Evolutionary conservation across 1,284 basidiomycete genomes (phyloP), one percentile per base, ranked within the genome.

Genomic region (Cutaneotrichosporon arboriforme): DNA sequence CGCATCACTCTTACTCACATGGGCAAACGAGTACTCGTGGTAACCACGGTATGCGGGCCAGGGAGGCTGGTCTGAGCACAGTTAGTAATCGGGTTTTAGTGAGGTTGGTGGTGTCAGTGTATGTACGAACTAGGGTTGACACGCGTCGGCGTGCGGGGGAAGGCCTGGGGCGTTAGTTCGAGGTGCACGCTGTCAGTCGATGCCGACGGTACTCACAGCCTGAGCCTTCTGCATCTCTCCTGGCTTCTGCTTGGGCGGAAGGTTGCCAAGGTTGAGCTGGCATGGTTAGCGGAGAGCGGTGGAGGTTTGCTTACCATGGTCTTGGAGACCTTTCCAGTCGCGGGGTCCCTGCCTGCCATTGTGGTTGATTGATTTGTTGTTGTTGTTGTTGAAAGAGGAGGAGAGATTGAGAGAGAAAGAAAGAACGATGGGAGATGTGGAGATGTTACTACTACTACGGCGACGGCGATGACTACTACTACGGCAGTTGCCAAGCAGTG

Each of bases 1-100:
- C n/a, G n/a, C n/a, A 31, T 31, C n/a, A 15, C 21, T 7, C 18
- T 64, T 51, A 66, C 70, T 55, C 66, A 75, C 76, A 68, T 93
- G 87, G 49, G 91, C 90, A 73, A 93, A 93, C 1, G 90, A 93
- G 76, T 91, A 96, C 75, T 92, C 88, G 75, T 96, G 91, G 77
- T 96, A 96, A 9, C 92, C 92, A 58, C 91, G 85, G 78, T 84
- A 91, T 1, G 88, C 91, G 26, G 92, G 92, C 92, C 91, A 97
- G 46, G 93, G 93, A 31, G 93, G 93, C 78, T 96, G 91, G 77
- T 97, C 71, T 78, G 55, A 57, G 33, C 3, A 44, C 31, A 13
- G 50, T 52, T 22, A 52, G 42, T 21, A 8, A 18, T 20, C 3
- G 31, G 18, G 3, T 14, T 26, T 61, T 35, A 58, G 60, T 43